Evolutionary conservation across 2,329 filamentous ascomycete genomes (phyloP), one percentile per base, ranked within the genome.

Genomic region (Cryphonectria japonica): DNA sequence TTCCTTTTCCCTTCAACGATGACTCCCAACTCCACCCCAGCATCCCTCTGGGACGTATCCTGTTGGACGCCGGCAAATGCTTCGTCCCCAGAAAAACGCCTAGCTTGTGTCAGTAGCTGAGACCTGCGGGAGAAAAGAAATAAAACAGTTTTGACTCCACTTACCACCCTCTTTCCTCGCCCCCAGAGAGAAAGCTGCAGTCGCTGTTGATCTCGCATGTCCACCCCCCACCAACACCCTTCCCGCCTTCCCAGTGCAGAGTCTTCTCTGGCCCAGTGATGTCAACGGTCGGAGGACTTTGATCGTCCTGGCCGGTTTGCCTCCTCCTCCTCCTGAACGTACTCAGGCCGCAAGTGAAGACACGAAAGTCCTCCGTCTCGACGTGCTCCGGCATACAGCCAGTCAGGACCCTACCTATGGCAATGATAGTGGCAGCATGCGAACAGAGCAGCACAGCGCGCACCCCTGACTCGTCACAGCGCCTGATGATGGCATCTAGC

Each of bases 341-440:
- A 75, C 89, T 94, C 76, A 97, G 79, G 0, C 93, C 91, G 77
- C 93, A 95, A 1, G 94, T 97, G 79, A 91, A 97, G 72, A 93
- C 93, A 71, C 87, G 85, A 79, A 97, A 98, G 80, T 98, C 95
- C 73, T 96, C 92, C 67, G 87, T 87, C 9, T 88, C 88, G 41
- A 89, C 85, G 78, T 92, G 89, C 0, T 89, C 86, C 0, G 95
- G 95, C 86, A 95, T 90, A 29, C 81, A 77, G 0, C 94, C 94
- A 1, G 95, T 98, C 76, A 99, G 83, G 0, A 89, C 90, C 57
- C 96, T 87, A 0, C 95, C 95, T 75, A 96, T 88, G 11, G 93
- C 92, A 78, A 99, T 98, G 77, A 98, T 88, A 14, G 91, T 89
- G 4, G 96, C 96, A 1, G 96, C 96, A 83, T 99, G 96, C 1